Base-by-base conservation (phyloP, 2,329 filamentous ascomycete species). In the Raffaelea albimanens region DNA sequence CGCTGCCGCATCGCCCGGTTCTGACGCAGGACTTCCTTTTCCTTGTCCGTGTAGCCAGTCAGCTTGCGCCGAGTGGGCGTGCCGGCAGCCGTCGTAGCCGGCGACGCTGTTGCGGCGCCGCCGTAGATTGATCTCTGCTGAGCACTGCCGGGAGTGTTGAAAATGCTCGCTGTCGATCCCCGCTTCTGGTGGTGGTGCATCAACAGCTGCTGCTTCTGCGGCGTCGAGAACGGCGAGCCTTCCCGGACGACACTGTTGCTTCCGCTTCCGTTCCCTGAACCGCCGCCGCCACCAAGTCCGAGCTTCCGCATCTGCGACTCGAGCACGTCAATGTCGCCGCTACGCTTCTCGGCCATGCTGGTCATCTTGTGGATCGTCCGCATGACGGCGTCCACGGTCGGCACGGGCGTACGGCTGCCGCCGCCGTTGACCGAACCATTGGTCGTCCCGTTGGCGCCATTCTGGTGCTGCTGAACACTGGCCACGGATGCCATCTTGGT, bases 281-380 rank as follows among this genome's bases (percentile, higher is more conserved):
- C n/a, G n/a, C n/a, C n/a, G n/a, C n/a, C n/a, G n/a, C 21, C 20
- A 11, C 40, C 29, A 65, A 87, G 65, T 7, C 76, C 75, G 20
- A 94, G 66, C 61, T 82, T 87, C 50, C 85, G 82, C 68, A 98
- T 80, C 61, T 95, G 87, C 43, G 82, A 79, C 66, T 97, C 93
- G 29, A 97, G 74, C 7, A 95, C 80, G 61, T 95, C 88, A 45
- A 98, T 82, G 57, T 97, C 91, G 49, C 84, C 87, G 60, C 86
- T 93, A 61, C 87, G 86, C 67, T 88, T 87, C 70, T 97, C 87
- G 0, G 86, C 86, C 83, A 96, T 91, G 50, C 73, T 78, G 31
- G 90, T 96, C 85, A 98, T 90, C 60, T 93, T 95, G 49, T 74
- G 73, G 55, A 98, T 95, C 1, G 93, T 98, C 50, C 86, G 87